These are phyloP conservation scores for Piromyces finnis DNA, from an alignment of 192 early-diverging fungal species.

Conservation along the genomic window DNA sequence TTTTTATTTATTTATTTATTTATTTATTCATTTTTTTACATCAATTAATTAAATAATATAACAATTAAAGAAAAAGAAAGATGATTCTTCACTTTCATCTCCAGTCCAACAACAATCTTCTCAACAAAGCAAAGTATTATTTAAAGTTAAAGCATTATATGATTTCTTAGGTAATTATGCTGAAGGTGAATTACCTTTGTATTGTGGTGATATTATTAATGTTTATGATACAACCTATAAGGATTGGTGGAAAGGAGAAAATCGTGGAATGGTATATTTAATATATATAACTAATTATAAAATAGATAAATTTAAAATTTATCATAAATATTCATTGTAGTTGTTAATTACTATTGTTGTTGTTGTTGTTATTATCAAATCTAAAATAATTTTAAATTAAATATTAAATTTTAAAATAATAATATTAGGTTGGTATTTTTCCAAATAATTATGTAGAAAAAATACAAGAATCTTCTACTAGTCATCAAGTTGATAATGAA, in stretches of 20 bases:
- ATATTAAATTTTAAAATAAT: no score
- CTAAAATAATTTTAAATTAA: no score
- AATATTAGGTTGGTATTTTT: conserved; percentile 56
- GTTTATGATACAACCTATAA: conserved; percentile 83
- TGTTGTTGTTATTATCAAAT: no score
- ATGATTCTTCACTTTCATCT: not conserved
- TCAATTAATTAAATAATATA: no score
- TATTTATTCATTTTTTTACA: no score
- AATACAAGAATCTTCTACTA: conserved; percentile 28
- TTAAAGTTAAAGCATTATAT: conserved; percentile 78
- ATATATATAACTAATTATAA: no score
- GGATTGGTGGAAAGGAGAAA: conserved; percentile 97
- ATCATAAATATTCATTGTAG: no score
- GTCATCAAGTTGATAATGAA: conserved; percentile 32
- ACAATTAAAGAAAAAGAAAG: not conserved
- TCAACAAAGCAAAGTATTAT: conserved; percentile 17
- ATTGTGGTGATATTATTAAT: conserved; percentile 68
- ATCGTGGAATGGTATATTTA: conserved; percentile 33
- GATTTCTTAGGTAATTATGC: conserved; percentile 76
- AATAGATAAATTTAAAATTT: no score
- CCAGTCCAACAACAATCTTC: not conserved
- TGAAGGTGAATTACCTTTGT: conserved; percentile 76
- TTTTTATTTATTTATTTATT: no score
- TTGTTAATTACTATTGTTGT: no score
- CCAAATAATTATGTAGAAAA: conserved; percentile 88